Base-by-base conservation (phyloP, 331 rosid genomes). In the Acacia concinna region DNA sequence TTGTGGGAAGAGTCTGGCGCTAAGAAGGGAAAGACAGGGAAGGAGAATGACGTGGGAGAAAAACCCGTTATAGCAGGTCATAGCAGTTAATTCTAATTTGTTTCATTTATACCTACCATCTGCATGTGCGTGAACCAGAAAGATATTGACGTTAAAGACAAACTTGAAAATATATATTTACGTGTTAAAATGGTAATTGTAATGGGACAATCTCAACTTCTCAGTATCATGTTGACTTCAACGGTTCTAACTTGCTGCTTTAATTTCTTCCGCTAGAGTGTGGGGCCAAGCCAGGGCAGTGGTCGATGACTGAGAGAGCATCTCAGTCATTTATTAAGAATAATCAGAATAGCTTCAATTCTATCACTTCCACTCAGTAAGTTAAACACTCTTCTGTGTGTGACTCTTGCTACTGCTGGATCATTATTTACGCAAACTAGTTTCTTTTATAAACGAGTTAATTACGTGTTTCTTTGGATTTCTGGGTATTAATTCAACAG, bases 1-100 rank as follows among this genome's bases (percentile, higher is more conserved):
- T 72, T 93, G 85, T 96, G 99, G 99, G 99, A 91, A 46, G 98
- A 93, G 81, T 87, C 95, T 80, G 89, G 88, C 5, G 80, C 49
- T 12, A 91, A 89, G 54, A 90, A 87, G 91, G 98, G 98, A 90
- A 89, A 90, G 87, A 84, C 92, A 84, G 91, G 94, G 89, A 96
- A 93, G 90, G 99, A 96, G 93, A 93, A 93, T 88, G 66, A 43
- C n/a, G 72, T 77, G 78, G 88, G 77, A 51, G 97, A 89, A 41
- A 90, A 84, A 70, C 84, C 89, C 74, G 23, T 44, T 43, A 35
- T 73, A 31, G 82, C 83, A 88, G 96, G 97, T 93, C 86, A 59
- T 59, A 23, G 86, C 21, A 21, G 34, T n/a, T 35, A 2, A 11
- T 23, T 38, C 11, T 74, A 67, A 4, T 51, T 8, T 21, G 20